Conservation (phyloP, 805 yeast species). For the Ogataea pilisensis region DNA sequence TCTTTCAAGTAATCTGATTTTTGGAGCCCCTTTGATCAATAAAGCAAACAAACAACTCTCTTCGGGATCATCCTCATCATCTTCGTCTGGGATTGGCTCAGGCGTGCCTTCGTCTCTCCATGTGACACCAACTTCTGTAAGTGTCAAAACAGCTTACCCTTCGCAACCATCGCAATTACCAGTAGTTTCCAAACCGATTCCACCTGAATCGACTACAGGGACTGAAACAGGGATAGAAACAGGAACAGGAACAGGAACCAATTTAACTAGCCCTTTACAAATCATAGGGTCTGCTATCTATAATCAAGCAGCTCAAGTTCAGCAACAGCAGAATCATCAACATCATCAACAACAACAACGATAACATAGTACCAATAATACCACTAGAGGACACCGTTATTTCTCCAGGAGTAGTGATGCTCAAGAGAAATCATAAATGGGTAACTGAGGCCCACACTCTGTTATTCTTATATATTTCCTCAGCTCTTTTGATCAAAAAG, state of each 20-base stretch:
- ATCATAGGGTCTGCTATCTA: constrained; percentile 25
- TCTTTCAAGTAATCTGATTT: not conserved
- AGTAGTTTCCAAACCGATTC: not conserved
- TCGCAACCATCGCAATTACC: not conserved
- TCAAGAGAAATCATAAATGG: too few relatives aligned
- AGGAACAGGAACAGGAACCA: constrained; percentile 14
- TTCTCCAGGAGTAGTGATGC: not conserved
- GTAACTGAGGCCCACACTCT: too few relatives aligned
- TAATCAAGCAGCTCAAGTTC: constrained; percentile 19
- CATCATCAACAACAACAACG: not conserved
- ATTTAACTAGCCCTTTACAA: constrained; percentile 23
- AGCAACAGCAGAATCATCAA: constrained; percentile 8
- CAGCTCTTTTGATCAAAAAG: too few relatives aligned
- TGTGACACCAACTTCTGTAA: not conserved
- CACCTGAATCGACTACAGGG: not conserved
- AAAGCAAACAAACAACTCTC: not conserved
- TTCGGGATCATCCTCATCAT: not conserved
- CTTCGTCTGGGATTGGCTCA: not conserved
- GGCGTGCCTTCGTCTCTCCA: constrained; percentile 1
- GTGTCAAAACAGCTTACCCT: not conserved
- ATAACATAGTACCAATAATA: not conserved
- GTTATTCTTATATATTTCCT: too few relatives aligned
- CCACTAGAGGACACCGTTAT: not conserved
- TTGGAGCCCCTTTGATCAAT: not conserved
- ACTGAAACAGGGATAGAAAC: constrained; percentile 9